These are phyloP conservation scores for Xylaria sp. DNA, from an alignment of 2,329 filamentous ascomycete genomes.

Conservation along the genomic window DNA sequence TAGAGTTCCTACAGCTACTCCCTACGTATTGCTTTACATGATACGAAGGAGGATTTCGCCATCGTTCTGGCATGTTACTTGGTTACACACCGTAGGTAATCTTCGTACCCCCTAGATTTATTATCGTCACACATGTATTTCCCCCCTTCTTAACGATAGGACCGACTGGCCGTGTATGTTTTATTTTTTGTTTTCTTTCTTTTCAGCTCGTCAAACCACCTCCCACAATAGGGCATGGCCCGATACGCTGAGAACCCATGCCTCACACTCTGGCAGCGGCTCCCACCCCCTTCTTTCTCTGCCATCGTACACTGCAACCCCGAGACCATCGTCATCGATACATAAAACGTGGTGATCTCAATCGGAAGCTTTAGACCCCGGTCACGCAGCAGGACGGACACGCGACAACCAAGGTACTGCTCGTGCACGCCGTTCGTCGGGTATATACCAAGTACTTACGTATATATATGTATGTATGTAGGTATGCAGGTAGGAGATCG, in stretches of 20 bases:
- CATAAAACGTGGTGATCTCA: conserved; percentile 1
- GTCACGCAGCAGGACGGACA: conserved; percentile 13
- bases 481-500: background rate
- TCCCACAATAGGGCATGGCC: conserved; percentile 23
- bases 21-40: background rate
- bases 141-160: background rate
- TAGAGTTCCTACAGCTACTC: background rate
- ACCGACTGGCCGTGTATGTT: conserved; percentile 3
- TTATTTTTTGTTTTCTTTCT: conserved; percentile 1
- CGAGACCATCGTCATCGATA: background rate
- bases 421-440: background rate
- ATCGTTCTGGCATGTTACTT: background rate
- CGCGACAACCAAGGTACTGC: conserved; percentile 20
- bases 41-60: background rate
- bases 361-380: conserved; percentile 16
- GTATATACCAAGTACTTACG: too few relatives aligned
- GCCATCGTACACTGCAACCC: background rate
- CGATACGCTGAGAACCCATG: too few relatives aligned
- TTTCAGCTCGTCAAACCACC: conserved; percentile 25
- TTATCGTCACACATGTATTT: background rate
- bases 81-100: background rate
- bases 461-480: conserved; percentile 4
- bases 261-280: conserved; percentile 19
- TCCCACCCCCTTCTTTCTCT: conserved; percentile 9
- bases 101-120: background rate